Conservation (phyloP, 495 filamentous ascomycete species). For the Neurospora sp. region DNA sequence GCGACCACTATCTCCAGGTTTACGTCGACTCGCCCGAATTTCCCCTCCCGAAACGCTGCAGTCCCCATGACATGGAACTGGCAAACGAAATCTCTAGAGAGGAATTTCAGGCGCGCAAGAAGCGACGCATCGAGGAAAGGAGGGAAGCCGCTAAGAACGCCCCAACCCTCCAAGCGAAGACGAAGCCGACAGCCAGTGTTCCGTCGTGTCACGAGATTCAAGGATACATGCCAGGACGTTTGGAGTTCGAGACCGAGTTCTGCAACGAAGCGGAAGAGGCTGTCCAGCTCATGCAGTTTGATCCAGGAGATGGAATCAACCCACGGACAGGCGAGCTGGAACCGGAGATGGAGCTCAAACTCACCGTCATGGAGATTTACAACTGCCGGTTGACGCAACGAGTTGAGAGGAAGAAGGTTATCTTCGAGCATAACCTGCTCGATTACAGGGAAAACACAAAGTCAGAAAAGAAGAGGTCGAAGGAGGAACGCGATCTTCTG, state of each 20-base stretch:
- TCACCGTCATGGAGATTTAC: conserved; percentile 98
- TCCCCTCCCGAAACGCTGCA: conserved; percentile 74
- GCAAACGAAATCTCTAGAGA: conserved; percentile 75
- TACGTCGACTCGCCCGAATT: conserved; percentile 78
- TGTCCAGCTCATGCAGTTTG: conserved; percentile 96
- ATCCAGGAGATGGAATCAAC: conserved; percentile 87
- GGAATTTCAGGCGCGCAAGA: conserved; percentile 89
- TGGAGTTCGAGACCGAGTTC: conserved; percentile 97
- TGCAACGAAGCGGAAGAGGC: conserved; percentile 97
- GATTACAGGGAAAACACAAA: conserved; percentile 86
- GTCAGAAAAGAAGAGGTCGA: conserved; percentile 86
- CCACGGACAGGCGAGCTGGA: conserved; percentile 72
- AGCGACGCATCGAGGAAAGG: conserved; percentile 83
- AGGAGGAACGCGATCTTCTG: conserved; percentile 83
- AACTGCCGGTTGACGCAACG: conserved; percentile 84
- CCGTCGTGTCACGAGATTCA: conserved; percentile 95
- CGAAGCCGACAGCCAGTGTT: conserved; percentile 88
- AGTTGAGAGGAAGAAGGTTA: conserved; percentile 91
- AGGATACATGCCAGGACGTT: conserved; percentile 94
- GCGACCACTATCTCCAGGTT: conserved; percentile 82
- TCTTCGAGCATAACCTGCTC: conserved; percentile 88
- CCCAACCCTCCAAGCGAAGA: conserved; percentile 75
- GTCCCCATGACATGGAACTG: conserved; percentile 67
- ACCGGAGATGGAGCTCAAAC: conserved; percentile 92
- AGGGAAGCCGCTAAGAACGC: conserved; percentile 82